A percentile compares a stretch with the other conserved stretches of the same genome.
Conservation (phyloP, 495 filamentous ascomycete species). For the Staphylotrichum tortipilum region DNA sequence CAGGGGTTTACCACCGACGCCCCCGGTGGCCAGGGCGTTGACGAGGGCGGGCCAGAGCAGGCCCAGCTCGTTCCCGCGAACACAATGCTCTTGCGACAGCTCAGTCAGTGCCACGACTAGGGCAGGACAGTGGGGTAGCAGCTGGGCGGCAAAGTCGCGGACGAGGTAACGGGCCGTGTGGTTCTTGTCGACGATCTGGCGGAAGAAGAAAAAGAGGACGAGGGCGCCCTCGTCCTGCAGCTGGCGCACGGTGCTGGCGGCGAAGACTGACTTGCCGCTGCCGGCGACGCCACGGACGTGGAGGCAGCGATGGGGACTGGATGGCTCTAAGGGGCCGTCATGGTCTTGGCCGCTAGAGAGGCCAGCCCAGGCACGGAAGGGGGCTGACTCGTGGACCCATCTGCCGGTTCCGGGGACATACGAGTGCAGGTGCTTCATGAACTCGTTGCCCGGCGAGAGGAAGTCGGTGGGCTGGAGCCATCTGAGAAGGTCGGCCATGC, state of each 20-base stretch:
- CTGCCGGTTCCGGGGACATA: not conserved
- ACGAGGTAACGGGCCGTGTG: slow-evolving; percentile 29
- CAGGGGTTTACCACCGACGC: slow-evolving; percentile 12
- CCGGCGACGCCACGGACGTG: slow-evolving; percentile 2
- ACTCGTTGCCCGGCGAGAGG: slow-evolving; percentile 4
- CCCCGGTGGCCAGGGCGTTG: not conserved
- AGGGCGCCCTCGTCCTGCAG: not conserved
- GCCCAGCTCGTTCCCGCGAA: slow-evolving; percentile 13
- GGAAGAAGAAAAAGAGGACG: slow-evolving; percentile 46
- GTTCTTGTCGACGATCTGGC: slow-evolving; percentile 40
- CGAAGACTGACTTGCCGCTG: slow-evolving; percentile 4
- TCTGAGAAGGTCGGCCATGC: not conserved
- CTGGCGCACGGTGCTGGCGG: not conserved
- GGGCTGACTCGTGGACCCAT: not conserved
- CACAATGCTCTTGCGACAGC: slow-evolving; percentile 6
- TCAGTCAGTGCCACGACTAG: slow-evolving; percentile 23
- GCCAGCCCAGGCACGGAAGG: not conserved
- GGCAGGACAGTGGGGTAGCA: slow-evolving; percentile 26
- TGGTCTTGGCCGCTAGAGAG: not conserved
- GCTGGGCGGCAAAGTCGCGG: slow-evolving; percentile 35
- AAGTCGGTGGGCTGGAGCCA: slow-evolving; percentile 4
- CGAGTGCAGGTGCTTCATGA: slow-evolving; percentile 2
- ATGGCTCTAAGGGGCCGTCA: too few relatives aligned
- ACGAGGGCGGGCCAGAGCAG: slow-evolving; percentile 18
- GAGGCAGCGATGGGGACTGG: not conserved